These are phyloP conservation scores for Kodamaea sp. DNA, from an alignment of 1,139 yeast genomes.

Conservation along the genomic window DNA sequence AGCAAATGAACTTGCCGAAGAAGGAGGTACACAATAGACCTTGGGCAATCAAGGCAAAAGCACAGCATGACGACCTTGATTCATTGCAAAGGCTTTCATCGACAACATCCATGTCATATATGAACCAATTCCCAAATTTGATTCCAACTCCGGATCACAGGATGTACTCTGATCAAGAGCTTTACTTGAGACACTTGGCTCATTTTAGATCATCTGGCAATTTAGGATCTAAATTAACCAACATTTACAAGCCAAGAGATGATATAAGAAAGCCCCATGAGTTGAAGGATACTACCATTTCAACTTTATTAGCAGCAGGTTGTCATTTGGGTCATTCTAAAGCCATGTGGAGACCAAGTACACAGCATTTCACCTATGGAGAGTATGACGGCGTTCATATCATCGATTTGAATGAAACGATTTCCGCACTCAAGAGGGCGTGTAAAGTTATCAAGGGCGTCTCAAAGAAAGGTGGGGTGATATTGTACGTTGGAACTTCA, in stretches of 20 bases:
- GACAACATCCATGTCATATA: slow-evolving; percentile 33
- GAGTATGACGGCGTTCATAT: slow-evolving; percentile 85
- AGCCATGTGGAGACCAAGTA: slow-evolving; percentile 76
- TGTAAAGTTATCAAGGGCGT: slow-evolving; percentile 78
- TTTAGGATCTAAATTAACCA: slow-evolving; percentile 65
- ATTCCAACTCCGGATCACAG: slow-evolving; percentile 47
- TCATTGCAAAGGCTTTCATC: slow-evolving; percentile 25
- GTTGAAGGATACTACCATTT: slow-evolving; percentile 58
- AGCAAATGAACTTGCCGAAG: slow-evolving; percentile 37
- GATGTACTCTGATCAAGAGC: slow-evolving; percentile 70
- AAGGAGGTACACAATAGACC: slow-evolving; percentile 35
- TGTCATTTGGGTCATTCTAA: slow-evolving; percentile 93
- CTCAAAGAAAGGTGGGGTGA: slow-evolving; percentile 79
- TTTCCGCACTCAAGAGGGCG: slow-evolving; percentile 75
- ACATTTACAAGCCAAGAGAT: slow-evolving; percentile 69
- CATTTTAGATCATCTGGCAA: slow-evolving; percentile 47
- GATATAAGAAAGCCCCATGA: slow-evolving; percentile 62
- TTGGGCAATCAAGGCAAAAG: slow-evolving; percentile 27
- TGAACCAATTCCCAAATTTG: slow-evolving; percentile 39
- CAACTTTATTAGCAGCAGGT: slow-evolving; percentile 84
- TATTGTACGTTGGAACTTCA: slow-evolving; percentile 82
- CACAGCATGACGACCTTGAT: slow-evolving; percentile 11
- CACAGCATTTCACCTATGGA: slow-evolving; percentile 87
- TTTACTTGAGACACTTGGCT: slow-evolving; percentile 69
- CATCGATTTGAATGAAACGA: slow-evolving; percentile 84